A percentile compares a stretch with the other conserved stretches of the same genome.
Conservation (phyloP, 2,329 filamentous ascomycete species). For the Cytospora piceae region DNA sequence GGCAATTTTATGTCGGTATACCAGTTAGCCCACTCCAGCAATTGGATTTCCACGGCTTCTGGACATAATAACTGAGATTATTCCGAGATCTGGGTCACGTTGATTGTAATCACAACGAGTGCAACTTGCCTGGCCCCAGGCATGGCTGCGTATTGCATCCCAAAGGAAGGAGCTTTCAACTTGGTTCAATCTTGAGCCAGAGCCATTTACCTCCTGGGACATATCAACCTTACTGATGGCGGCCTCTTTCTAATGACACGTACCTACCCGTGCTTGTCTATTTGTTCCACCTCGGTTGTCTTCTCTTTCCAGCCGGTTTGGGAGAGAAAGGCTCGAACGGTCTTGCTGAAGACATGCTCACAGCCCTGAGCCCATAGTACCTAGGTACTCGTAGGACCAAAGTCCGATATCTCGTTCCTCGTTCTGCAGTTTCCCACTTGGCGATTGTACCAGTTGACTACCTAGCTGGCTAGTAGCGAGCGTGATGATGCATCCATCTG, state of each 20-base stretch:
- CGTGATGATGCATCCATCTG: background rate
- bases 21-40: background rate
- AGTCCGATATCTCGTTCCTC: background rate
- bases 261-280: no score
- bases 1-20: background rate
- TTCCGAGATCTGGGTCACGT: background rate
- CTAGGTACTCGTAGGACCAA: no score
- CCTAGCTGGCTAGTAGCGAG: background rate
- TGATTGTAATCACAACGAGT: background rate
- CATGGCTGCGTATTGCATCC: background rate
- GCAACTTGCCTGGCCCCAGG: background rate
- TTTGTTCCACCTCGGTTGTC: no score
- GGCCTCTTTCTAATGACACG: no score
- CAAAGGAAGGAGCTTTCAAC: background rate
- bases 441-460: background rate
- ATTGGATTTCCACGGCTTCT: background rate
- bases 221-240: background rate
- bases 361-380: no score
- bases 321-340: no score
- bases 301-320: no score
- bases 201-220: background rate
- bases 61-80: background rate
- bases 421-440: background rate
- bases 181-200: background rate
- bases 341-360: no score